Conservation (phyloP, 1,284 basidiomycete species). For the Ganoderma multipileum region DNA sequence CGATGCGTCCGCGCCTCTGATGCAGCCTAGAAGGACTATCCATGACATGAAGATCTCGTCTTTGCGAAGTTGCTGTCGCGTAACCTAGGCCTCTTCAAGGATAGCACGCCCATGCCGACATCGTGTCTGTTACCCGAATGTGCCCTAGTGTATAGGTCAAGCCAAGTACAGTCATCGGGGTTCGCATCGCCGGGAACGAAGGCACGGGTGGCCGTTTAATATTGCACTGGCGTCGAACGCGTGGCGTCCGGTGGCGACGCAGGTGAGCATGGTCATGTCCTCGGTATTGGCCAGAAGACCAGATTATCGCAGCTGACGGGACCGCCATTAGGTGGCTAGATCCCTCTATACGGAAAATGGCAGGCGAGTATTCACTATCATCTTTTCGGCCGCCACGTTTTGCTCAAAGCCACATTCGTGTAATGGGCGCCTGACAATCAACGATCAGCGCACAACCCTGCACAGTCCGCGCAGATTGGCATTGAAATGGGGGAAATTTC, state of each 20-base stretch:
- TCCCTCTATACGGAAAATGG: background rate
- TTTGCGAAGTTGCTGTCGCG: background rate
- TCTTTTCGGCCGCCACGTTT: background rate
- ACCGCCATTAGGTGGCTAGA: background rate
- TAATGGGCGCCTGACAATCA: background rate
- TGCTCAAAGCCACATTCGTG: constrained; percentile 2
- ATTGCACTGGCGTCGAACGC: background rate
- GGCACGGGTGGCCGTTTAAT: background rate
- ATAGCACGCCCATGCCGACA: background rate
- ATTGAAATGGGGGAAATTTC: background rate
- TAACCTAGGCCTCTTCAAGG: background rate
- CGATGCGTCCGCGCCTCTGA: background rate
- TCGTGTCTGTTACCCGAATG: background rate
- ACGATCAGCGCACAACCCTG: background rate
- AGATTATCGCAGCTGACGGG: background rate
- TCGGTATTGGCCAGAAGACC: background rate
- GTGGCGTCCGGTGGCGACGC: background rate
- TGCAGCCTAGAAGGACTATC: background rate
- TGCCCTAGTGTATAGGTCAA: background rate
- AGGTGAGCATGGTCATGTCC: background rate
- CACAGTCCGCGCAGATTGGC: background rate
- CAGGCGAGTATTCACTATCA: background rate
- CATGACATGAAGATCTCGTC: background rate
- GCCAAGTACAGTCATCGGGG: background rate
- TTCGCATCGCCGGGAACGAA: background rate